Evolutionary conservation across 805 yeast genomes (phyloP), one percentile per base, ranked within the genome.

Genomic region (Myxozyma monticola): DNA sequence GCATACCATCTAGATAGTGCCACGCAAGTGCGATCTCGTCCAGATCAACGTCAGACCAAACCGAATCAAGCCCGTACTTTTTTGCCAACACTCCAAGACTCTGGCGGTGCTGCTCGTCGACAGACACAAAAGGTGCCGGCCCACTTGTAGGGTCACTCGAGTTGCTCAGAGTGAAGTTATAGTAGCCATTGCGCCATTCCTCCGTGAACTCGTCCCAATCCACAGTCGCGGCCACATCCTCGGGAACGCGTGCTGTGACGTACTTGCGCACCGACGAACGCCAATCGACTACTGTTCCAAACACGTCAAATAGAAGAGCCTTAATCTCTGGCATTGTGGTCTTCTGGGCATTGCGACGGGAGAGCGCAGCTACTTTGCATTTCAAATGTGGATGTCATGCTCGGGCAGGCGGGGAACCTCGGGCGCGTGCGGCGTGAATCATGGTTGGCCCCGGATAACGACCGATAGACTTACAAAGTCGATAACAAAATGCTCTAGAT

Each of bases 241-340:
- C 36, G 3, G 49, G 44, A 22, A 31, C 31, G 30, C 38, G 37
- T 5, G 28, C 31, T 7, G 28, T 12, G 24, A 54, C 24, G n/a
- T 51, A 21, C 15, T 41, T 33, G 18, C 28, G 25, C 21, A 52
- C 47, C 2, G 52, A 46, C 5, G 49, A 33, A 22, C 58, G 49
- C 58, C 58, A 54, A 39, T 54, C 58, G 22, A 54, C 57, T 10
- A 54, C 58, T 4, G 58, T 54, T 12, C 58, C 58, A 28, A 54
- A 54, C 17, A 45, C 51, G 47, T 54, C 58, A 28, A 54, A 54
- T 7, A 54, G 26, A 3, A 54, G 35, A 1, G 57, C 58, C 28
- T 46, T 39, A 12, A 53, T 44, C 15, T 42, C 45, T 21, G 49
- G 34, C 51, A 48, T 40, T 39, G 5, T 26, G 45, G 14, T 24